Evolutionary conservation across 805 yeast genomes (phyloP), one percentile per base, ranked within the genome.

Genomic region (Clavispora vitiphila): DNA sequence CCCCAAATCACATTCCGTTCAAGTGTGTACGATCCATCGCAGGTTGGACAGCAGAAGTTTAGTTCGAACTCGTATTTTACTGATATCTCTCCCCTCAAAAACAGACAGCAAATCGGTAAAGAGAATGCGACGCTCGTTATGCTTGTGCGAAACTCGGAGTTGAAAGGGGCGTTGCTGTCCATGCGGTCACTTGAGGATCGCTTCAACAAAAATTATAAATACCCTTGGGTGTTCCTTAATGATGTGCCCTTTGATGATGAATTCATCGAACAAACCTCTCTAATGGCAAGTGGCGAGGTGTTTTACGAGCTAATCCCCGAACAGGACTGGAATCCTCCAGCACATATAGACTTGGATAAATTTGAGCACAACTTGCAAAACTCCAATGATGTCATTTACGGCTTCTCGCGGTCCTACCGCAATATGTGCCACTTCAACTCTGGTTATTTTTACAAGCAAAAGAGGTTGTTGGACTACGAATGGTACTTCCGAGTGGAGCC

Each of bases 101-200:
- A 72, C 42, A 54, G 66, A 39, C 39, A 47, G 15, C 69, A 66
- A 42, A 43, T 65, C 32, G 83, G 86, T 1, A 57, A 47, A 15
- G 95, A 86, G 55, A 89, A 88, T 58, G 97, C 97, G 3, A 83
- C 95, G 0, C 60, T 90, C 21, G 74, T 90, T 41, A 89, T 90
- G 96, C 74, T 90, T 21, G 95, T 86, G 30, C 69, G 97, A 41
- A 89, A 89, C 58, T 71, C 75, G 65, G 97, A 89, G 60, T 61
- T 89, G 9, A 70, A 74, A 9, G 89, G 83, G 1, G 96, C 93
- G 0, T 61, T 89, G 16, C 48, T 35, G 43, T 65, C 72, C 10
- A 69, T 70, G 61, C 52, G 74, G 39, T 65, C 71, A 18, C 55
- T 70, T 12, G 74, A 70, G 44, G 74, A 70, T 46, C 46, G 74